Evolutionary conservation across 2,329 filamentous ascomycete species (phyloP), one percentile per base, ranked within the genome.

Genomic region (Aspergillus arachidicola): DNA sequence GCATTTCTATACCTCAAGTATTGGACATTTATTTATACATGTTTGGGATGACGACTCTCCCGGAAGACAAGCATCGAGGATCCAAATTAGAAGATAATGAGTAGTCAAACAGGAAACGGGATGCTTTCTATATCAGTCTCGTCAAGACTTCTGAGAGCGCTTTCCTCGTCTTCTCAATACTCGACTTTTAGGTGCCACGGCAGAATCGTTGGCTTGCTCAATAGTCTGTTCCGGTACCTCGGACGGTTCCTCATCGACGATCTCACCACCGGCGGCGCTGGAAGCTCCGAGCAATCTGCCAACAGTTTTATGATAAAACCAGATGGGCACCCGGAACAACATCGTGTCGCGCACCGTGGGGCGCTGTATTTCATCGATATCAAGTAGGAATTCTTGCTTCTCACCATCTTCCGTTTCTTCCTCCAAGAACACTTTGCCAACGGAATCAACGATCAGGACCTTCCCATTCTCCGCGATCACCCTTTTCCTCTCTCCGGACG

Each of bases 391-490:
- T 75, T 97, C 92, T 69, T 91, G 87, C 36, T 88, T 86, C 60
- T 91, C 88, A 59, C 95, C 95, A 28, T 97, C 92, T 69, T 94
- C 93, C 58, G 93, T 92, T 71, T 92, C 86, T 74, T 96, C 92
- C 79, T 98, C 94, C n/a, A 99, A 84, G 75, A 92, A 99, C 14
- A 99, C 95, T 71, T 97, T 93, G 32, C 95, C 95, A 11, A 90
- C 83, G 0, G 92, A 92, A 79, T 99, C 94, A 4, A 99, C 95
- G 61, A 99, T 90, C 43, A 99, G 83, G 0, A 96, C 85, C 83
- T 98, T 99, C 69, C 95, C 95, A 72, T 99, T 99, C 83, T 97
- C 91, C 2, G 94, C 94, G 30, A 94, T 87, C 19, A 98, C 92
- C 41, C 92, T 86, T 84, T 94, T 96, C 80, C 92, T 92, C 38